Percentiles rank a stretch among this genome's conserved stretches.
Conservation (phyloP, 2,329 filamentous ascomycete genomes). For the Claviceps citrina region DNA sequence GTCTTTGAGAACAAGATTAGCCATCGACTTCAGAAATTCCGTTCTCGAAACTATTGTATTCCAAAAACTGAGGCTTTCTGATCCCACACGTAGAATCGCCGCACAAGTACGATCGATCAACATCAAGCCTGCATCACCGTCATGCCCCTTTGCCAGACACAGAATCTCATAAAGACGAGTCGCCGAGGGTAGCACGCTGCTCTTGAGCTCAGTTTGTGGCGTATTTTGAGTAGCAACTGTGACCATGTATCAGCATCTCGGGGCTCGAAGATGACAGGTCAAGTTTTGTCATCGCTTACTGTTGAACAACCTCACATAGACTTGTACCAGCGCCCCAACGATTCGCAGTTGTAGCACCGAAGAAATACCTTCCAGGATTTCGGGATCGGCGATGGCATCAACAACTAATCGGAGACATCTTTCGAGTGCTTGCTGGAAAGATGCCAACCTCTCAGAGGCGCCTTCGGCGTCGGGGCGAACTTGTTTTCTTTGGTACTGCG, state of each 20-base stretch:
- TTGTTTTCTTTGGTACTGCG: constrained; percentile 17
- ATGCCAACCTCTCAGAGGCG: neutral
- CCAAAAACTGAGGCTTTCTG: constrained; percentile 17
- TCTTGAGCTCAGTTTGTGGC: constrained; percentile 2
- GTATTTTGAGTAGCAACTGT: neutral
- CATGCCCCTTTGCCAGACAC: constrained; percentile 10
- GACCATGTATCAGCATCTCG: neutral
- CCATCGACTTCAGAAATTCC: constrained; percentile 11
- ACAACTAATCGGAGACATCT: constrained; percentile 40
- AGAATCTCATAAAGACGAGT: constrained; percentile 14
- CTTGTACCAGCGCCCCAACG: constrained; percentile 15
- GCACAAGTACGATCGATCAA: constrained; percentile 15
- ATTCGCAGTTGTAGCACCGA: constrained; percentile 14
- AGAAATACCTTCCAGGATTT: constrained; percentile 28
- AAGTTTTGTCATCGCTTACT: constrained; percentile 7
- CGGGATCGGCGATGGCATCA: constrained; percentile 42
- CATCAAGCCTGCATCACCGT: constrained; percentile 12
- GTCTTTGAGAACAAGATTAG: constrained; percentile 16
- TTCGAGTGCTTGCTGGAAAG: constrained; percentile 14
- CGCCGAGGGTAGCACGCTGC: constrained; percentile 2
- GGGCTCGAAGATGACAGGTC: neutral
- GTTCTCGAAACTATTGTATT: constrained; percentile 10
- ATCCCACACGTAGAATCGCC: constrained; percentile 16
- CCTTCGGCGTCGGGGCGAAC: constrained; percentile 12
- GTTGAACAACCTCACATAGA: constrained; percentile 15